These are phyloP conservation scores for Naganishia kalamii DNA, from an alignment of 768 basidiomycete species.

Conservation along the genomic window DNA sequence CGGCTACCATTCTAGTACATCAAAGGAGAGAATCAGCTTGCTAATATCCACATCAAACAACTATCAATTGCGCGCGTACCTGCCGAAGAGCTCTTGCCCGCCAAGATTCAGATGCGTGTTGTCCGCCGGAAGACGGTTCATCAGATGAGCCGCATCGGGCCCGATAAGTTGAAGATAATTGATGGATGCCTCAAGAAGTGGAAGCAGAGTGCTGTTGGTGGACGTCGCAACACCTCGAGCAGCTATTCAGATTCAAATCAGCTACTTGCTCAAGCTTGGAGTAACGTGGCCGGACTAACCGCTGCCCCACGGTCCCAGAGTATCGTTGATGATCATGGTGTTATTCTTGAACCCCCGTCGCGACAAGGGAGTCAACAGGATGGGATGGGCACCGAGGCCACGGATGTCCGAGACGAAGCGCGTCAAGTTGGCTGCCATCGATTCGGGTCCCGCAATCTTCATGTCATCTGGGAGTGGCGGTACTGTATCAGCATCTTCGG, in stretches of 20 bases:
- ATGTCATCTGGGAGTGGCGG: conserved; percentile 3
- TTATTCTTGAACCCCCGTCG: conserved; percentile 9
- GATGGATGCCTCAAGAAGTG: conserved; percentile 13
- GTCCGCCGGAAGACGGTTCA: conserved; percentile 20
- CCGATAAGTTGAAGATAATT: conserved; percentile 17
- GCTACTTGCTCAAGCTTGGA: neutral
- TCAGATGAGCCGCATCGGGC: conserved; percentile 10
- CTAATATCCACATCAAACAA: no score
- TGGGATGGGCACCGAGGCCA: conserved; percentile 6
- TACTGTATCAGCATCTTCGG: neutral
- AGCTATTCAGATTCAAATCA: neutral
- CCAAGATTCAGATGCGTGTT: conserved; percentile 16
- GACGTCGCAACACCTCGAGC: conserved; percentile 9
- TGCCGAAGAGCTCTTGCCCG: conserved; percentile 18
- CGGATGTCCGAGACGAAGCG: conserved; percentile 16
- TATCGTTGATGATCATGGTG: conserved; percentile 10
- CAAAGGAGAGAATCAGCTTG: neutral
- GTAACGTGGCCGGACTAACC: neutral
- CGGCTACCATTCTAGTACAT: conserved; percentile 11
- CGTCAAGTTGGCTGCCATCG: conserved; percentile 21
- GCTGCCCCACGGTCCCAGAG: conserved; percentile 7
- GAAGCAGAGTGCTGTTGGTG: conserved; percentile 17
- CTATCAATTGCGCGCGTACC: neutral
- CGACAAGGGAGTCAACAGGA: conserved; percentile 17
- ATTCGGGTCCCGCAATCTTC: conserved; percentile 20